phyloP scores from a whole-genome alignment of 306 rosid species.

The Prunus kanzakura region DNA sequence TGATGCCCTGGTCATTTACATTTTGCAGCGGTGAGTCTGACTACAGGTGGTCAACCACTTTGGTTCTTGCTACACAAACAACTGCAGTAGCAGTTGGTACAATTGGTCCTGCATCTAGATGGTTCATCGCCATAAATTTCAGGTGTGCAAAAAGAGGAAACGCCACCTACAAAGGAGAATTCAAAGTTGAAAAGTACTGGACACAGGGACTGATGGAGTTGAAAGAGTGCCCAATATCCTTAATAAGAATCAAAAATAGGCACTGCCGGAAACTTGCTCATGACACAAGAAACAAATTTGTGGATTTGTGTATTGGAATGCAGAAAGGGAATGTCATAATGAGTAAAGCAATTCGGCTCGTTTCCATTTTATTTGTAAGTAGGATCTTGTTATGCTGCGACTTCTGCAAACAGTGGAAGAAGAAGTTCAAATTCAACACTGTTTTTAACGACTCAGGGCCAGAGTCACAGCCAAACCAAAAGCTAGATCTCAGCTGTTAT shows the following conservation, averaged over 20 bases:
- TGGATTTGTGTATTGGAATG: constrained; percentile 49
- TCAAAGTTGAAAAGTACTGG: constrained; percentile 70
- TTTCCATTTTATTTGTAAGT: constrained; percentile 47
- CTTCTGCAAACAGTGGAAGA: constrained; percentile 32
- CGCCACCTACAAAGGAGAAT: constrained; percentile 18
- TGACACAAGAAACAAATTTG: constrained; percentile 31
- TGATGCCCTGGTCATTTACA: constrained; percentile 46
- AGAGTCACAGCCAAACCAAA: constrained; percentile 25
- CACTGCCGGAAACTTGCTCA: constrained; percentile 50
- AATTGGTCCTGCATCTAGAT: constrained; percentile 72
- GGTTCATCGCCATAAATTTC: constrained; percentile 63
- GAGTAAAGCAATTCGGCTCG: constrained; percentile 48
- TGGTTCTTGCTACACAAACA: constrained; percentile 62
- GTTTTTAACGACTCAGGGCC: constrained; percentile 26
- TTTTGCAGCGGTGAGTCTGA: constrained; percentile 73
- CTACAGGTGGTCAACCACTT: constrained; percentile 66
- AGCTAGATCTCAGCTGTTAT: constrained; percentile 52
- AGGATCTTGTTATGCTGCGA: constrained; percentile 30
- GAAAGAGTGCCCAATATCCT: constrained; percentile 50
- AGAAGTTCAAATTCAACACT: constrained; percentile 15
- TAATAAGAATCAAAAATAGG: constrained; percentile 31
- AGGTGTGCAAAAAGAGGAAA: constrained; percentile 47
- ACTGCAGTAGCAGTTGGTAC: constrained; percentile 70
- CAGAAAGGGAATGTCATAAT: constrained; percentile 58
- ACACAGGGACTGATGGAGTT: constrained; percentile 37